Percentiles rank a stretch among this genome's conserved stretches.
These are phyloP conservation scores for Hypomyces perniciosus DNA, from an alignment of 2,329 filamentous ascomycete genomes.

Conservation along the genomic window DNA sequence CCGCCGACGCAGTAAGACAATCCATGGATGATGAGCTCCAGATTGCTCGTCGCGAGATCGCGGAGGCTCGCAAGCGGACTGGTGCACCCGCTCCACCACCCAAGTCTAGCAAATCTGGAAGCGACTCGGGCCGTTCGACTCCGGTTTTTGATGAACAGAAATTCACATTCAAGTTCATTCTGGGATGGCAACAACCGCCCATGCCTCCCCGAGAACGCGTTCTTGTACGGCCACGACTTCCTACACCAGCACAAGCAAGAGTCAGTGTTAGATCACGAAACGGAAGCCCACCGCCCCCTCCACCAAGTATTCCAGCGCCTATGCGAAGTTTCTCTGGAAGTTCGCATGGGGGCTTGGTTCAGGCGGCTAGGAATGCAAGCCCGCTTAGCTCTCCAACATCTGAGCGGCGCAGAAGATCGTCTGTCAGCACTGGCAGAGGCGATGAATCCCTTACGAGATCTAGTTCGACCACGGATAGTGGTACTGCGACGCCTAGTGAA, in stretches of 20 bases:
- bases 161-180: conserved; percentile 69
- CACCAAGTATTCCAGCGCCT: conserved; percentile 34
- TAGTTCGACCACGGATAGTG: not conserved
- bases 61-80: conserved; percentile 34
- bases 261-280: conserved; percentile 40
- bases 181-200: conserved; percentile 57
- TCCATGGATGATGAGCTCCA: conserved; percentile 44
- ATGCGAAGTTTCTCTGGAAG: conserved; percentile 45
- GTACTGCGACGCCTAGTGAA: conserved; percentile 1
- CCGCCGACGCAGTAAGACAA: conserved; percentile 17
- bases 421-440: not conserved
- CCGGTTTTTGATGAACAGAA: conserved; percentile 49
- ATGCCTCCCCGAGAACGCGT: conserved; percentile 54
- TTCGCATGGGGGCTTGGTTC: conserved; percentile 40
- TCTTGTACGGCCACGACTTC: conserved; percentile 63
- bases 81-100: conserved; percentile 29
- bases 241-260: conserved; percentile 61
- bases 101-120: conserved; percentile 28
- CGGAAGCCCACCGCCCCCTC: conserved; percentile 33
- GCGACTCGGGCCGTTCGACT: conserved; percentile 48
- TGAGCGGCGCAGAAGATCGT: conserved; percentile 19
- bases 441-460: not conserved
- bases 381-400: conserved; percentile 29
- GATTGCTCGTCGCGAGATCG: conserved; percentile 43
- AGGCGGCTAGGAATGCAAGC: conserved; percentile 46